Evolutionary conservation across 306 rosid genomes (phyloP), one percentile per base, ranked within the genome.

Genomic region (Arachis hypogaea): DNA sequence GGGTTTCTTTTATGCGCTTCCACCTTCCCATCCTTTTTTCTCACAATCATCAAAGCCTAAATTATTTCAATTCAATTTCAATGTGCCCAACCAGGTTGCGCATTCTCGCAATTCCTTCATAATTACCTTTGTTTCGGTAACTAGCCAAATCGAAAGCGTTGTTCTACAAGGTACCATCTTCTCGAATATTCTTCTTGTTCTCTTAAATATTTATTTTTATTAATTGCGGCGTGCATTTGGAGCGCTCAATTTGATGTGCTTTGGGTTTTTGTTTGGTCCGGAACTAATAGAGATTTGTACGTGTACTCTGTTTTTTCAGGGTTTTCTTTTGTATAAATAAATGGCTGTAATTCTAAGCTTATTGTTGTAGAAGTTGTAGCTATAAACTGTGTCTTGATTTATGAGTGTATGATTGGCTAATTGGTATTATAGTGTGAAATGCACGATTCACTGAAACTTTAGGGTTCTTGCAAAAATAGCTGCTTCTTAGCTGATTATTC

Each of bases 221-320:
- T 71, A 11, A 54, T 54, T 42, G 14, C 45, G 49, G 11, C 36
- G 73, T 41, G 59, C 65, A 51, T 73, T 79, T 2, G 30, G 69
- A 63, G 75, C 29, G 8, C 44, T 44, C 40, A 4, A 51, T 77
- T 61, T 5, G 55, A n/a, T 47, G 40, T 44, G 1, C 38, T 67
- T 14, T 59, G 9, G 12, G 30, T 12, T 14, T 50, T 38, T 14
- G 33, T 79, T 7, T 59, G 5, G 5, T 73, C 30, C 4, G 14
- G 22, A 58, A 58, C 16, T 28, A 65, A 65, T 66, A 3, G 36
- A 11, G 9, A 33, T 66, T 46, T 5, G 7, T 14, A 9, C 18
- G 9, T 36, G 33, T n/a, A 16, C 64, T 56, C 36, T 43, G 22
- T 33, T 64, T 50, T 10, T 44, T 54, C 1, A 16, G 46, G 59